phyloP scores from a whole-genome alignment of 768 basidiomycete genomes.

The Clitopilus passeckerianus region DNA sequence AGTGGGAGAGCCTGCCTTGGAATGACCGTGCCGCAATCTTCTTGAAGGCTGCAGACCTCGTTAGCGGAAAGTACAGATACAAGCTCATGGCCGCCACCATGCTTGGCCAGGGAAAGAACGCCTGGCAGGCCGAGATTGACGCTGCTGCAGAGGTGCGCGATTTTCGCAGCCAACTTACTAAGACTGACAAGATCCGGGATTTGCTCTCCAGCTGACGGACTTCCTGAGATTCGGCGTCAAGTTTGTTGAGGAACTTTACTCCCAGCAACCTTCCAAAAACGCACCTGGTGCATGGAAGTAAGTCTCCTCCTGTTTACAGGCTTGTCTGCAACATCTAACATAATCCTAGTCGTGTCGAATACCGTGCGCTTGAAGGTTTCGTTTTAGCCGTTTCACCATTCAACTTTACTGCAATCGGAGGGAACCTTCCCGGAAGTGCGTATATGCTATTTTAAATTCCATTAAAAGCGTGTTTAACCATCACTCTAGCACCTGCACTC shows the following conservation, averaged over 20 bases:
- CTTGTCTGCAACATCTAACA: background rate
- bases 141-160: constrained; percentile 87
- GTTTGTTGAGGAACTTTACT: constrained; percentile 92
- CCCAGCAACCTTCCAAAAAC: constrained; percentile 87
- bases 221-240: constrained; percentile 97
- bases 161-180: background rate
- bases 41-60: constrained; percentile 94
- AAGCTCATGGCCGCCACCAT: constrained; percentile 95
- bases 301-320: constrained; percentile 24
- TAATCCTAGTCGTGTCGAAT: constrained; percentile 77
- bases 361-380: constrained; percentile 97
- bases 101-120: constrained; percentile 98
- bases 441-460: background rate
- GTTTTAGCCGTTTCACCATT: constrained; percentile 97
- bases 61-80: constrained; percentile 94
- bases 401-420: constrained; percentile 98
- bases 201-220: constrained; percentile 59
- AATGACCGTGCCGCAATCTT: constrained; percentile 97
- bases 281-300: constrained; percentile 91
- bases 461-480: background rate
- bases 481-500: constrained; percentile 68
- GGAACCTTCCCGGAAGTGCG: constrained; percentile 72
- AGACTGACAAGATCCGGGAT: constrained; percentile 1
- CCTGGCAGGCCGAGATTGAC: constrained; percentile 99
- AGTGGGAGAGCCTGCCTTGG: constrained; percentile 96